phyloP scores from a whole-genome alignment of 768 basidiomycete genomes.

The Collybiopsis luxurians region DNA sequence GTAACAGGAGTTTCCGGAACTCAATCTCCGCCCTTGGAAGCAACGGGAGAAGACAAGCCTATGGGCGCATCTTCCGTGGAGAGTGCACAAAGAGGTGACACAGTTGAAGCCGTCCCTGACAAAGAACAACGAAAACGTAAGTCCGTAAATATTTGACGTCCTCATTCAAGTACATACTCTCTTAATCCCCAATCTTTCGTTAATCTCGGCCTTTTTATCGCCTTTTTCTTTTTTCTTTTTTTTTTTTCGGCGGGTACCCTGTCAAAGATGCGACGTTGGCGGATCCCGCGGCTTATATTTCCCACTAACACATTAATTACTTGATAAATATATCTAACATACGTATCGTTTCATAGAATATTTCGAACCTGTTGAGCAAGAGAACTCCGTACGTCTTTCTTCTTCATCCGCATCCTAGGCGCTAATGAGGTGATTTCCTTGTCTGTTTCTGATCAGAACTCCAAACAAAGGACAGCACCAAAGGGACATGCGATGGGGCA shows the following conservation, averaged over 20 bases:
- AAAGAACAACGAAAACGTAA: constrained; percentile 43
- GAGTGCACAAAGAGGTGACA: constrained; percentile 22
- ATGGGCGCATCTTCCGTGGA: constrained; percentile 48
- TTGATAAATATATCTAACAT: no score
- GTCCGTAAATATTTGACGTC: constrained; percentile 1
- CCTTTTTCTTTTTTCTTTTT: background rate
- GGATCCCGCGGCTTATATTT: no score
- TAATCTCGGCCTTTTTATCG: background rate
- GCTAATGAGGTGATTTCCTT: background rate
- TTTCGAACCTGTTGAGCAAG: background rate
- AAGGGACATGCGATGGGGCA: constrained; percentile 7
- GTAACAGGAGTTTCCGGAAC: constrained; percentile 32
- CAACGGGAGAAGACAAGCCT: constrained; percentile 41
- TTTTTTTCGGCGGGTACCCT: background rate
- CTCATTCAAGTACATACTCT: background rate
- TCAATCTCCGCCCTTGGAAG: constrained; percentile 55
- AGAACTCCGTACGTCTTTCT: background rate
- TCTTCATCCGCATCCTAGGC: background rate
- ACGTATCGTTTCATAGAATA: background rate
- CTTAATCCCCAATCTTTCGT: background rate
- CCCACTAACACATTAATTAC: no score
- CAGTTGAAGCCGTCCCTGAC: constrained; percentile 35
- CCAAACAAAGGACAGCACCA: background rate
- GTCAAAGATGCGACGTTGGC: no score
- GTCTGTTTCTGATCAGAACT: background rate